Conservation (phyloP, 140 eudicot genomes). For the Cichorium intybus region DNA sequence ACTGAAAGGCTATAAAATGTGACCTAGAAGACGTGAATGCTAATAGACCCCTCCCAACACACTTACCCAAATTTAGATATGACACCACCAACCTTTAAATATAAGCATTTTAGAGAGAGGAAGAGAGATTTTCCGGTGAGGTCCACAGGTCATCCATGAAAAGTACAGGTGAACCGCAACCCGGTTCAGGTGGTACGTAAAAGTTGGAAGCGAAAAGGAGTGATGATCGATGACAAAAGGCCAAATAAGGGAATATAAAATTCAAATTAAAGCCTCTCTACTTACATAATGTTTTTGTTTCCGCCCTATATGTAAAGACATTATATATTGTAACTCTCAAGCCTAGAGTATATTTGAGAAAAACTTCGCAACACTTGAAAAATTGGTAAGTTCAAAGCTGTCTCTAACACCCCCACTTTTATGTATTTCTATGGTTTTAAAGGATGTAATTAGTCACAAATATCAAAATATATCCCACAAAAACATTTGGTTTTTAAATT, state of each 20-base stretch:
- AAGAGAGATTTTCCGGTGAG: conserved; percentile 16
- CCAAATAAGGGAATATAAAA: not conserved
- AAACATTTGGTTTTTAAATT: too few relatives aligned
- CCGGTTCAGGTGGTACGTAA: conserved; percentile 24
- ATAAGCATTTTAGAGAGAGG: conserved; percentile 13
- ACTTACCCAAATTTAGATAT: not conserved
- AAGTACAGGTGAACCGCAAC: conserved; percentile 26
- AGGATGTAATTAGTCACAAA: too few relatives aligned
- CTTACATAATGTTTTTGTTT: not conserved
- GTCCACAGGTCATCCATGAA: conserved; percentile 22
- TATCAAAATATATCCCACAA: too few relatives aligned
- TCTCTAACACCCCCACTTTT: too few relatives aligned
- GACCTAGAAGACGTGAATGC: not conserved
- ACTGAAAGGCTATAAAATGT: not conserved
- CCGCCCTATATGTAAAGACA: not conserved
- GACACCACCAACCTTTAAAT: conserved; percentile 51
- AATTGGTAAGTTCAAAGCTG: not conserved
- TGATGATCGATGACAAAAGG: conserved; percentile 24
- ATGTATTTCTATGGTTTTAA: too few relatives aligned
- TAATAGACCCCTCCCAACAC: not conserved
- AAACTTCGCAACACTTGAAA: not conserved
- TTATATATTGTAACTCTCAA: not conserved
- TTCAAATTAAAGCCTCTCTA: not conserved
- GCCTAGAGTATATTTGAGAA: not conserved
- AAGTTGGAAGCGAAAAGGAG: conserved; percentile 30